These are phyloP conservation scores for Cyberlindnera petersonii DNA, from an alignment of 805 yeast genomes.

Conservation along the genomic window DNA sequence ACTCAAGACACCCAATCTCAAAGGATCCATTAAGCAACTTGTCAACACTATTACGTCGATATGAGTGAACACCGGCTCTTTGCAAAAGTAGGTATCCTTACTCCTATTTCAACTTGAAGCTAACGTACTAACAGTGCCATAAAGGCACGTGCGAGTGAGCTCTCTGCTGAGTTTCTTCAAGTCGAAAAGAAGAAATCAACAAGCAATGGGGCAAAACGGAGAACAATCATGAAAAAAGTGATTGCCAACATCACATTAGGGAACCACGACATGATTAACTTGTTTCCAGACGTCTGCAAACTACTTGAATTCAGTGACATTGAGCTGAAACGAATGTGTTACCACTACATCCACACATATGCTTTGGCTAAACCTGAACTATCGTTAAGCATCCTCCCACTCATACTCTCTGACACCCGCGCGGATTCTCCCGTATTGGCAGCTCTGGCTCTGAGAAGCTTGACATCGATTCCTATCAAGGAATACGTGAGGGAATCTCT, in stretches of 20 bases:
- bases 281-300: slow-evolving; percentile 60
- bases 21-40: too few species aligned
- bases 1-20: too few species aligned
- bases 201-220: slow-evolving; percentile 32
- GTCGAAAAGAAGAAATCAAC: slow-evolving; percentile 35
- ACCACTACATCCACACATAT: slow-evolving; percentile 59
- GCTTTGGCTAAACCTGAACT: slow-evolving; percentile 54
- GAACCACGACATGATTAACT: slow-evolving; percentile 64
- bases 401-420: slow-evolving; percentile 49
- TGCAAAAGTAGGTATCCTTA: slow-evolving; percentile 19
- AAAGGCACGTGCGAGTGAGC: slow-evolving; percentile 29
- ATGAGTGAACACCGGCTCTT: slow-evolving; percentile 26
- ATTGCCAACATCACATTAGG: slow-evolving; percentile 83
- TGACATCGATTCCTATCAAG: slow-evolving; percentile 54
- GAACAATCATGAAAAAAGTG: slow-evolving; percentile 60
- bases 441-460: slow-evolving; percentile 59
- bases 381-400: slow-evolving; percentile 52
- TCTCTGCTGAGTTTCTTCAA: slow-evolving; percentile 30
- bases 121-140: neutral
- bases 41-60: neutral
- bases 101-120: neutral
- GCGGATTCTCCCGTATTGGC: slow-evolving; percentile 46
- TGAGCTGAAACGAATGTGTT: slow-evolving; percentile 69
- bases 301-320: slow-evolving; percentile 57
- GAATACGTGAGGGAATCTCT: slow-evolving; percentile 48